Evolutionary conservation across 2,329 filamentous ascomycete species (phyloP), one percentile per base, ranked within the genome.

Genomic region (Talaromyces sp.): DNA sequence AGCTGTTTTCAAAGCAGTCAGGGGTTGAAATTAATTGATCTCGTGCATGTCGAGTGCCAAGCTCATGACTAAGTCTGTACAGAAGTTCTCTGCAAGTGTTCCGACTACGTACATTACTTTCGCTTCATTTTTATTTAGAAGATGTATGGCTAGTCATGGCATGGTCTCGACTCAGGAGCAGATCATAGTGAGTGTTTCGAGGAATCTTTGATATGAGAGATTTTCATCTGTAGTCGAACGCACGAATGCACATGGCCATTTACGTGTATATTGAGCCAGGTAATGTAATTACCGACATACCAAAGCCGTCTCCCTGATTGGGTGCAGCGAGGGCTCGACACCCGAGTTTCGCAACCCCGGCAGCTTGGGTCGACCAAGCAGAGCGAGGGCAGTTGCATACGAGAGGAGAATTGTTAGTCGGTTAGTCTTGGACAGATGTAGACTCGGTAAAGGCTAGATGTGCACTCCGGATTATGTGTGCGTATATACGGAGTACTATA

Each of bases 331-430:
- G 53, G 53, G 53, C 31, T 56, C 29, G 53, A 56, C 25, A 56
- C 29, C 53, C 53, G 53, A 56, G 25, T 25, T 36, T 56, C 31
- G 31, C 53, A 56, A 53, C 53, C 53, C 60, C 60, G 36, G 60
- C 47, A 54, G 47, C 45, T 51, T 62, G 60, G 60, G 60, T 62
- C 60, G 13, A 36, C 53, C 53, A 56, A 56, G 53, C 29, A 56
- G 31, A 36, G n/a, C 7, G 11, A 36, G 8, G 53, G 53, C 53
- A 56, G 53, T 36, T 56, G 31, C 53, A 47, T 43, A 43, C 53
- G 56, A 56, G 63, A 53, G n/a, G 15, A 60, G 29, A 58, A 29
- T 36, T 17, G 53, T 56, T 13, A 27, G 49, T 53, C 17, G 27
- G 27, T 17, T 17, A 36, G 53, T 22, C 29, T 36, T 56, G 51